These are phyloP conservation scores for Xenoacremonium recifei DNA, from an alignment of 2,329 filamentous ascomycete species.

Conservation along the genomic window DNA sequence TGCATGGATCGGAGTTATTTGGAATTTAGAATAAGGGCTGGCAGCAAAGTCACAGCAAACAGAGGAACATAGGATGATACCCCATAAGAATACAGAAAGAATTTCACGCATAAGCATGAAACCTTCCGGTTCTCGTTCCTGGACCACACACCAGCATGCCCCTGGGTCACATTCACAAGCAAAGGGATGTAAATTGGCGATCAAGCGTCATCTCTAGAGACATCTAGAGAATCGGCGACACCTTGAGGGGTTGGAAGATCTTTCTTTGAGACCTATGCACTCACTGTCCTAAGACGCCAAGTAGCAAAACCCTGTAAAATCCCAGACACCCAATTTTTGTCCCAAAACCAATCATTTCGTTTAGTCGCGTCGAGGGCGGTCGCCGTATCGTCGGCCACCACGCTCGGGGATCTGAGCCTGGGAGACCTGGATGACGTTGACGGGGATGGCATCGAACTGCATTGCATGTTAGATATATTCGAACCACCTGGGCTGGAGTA, in stretches of 20 bases:
- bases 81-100: too few species aligned
- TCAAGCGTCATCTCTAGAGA: slow-evolving; percentile 79
- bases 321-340: slow-evolving; percentile 41
- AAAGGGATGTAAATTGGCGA: slow-evolving; percentile 63
- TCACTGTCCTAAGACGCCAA: slow-evolving; percentile 60
- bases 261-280: slow-evolving; percentile 58
- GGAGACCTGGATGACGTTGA: slow-evolving; percentile 89
- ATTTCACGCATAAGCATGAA: too few species aligned
- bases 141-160: too few species aligned
- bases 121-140: too few species aligned
- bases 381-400: slow-evolving; percentile 70
- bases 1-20: too few species aligned
- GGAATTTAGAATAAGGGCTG: too few species aligned
- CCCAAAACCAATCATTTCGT: slow-evolving; percentile 33
- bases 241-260: slow-evolving; percentile 66
- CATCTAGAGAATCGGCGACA: slow-evolving; percentile 79
- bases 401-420: slow-evolving; percentile 87
- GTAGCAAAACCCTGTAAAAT: slow-evolving; percentile 45
- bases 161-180: slow-evolving; percentile 28
- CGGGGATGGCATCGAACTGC: slow-evolving; percentile 95
- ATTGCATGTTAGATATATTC: slow-evolving; percentile 28
- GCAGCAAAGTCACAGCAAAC: too few species aligned
- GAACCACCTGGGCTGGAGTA: neutral
- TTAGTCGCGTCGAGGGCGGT: slow-evolving; percentile 49
- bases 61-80: too few species aligned